phyloP scores from a whole-genome alignment of 192 early-diverging fungal genomes.

The Helicostylum pulchrum region DNA sequence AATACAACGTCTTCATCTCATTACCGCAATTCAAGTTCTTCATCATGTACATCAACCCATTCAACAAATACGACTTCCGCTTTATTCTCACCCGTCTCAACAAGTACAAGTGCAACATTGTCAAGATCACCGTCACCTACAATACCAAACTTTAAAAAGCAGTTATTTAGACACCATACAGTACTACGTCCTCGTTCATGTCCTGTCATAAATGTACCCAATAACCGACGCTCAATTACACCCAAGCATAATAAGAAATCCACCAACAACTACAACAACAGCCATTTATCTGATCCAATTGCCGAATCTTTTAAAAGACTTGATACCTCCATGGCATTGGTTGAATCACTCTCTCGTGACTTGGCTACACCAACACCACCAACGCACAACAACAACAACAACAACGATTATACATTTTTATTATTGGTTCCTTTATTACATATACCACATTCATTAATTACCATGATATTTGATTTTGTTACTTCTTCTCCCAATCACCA shows the following conservation, averaged over 20 bases:
- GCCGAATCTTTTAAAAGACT: constrained; percentile 29
- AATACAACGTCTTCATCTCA: neutral
- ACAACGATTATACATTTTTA: constrained; percentile 3
- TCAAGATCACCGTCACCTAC: constrained; percentile 15
- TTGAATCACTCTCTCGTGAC: constrained; percentile 33
- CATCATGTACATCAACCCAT: neutral
- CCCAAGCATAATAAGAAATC: neutral
- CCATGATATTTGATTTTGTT: constrained; percentile 15
- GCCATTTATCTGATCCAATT: constrained; percentile 5
- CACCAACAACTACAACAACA: neutral
- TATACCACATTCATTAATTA: constrained; percentile 18
- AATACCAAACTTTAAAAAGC: neutral
- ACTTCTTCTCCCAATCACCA: neutral
- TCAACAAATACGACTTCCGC: constrained; percentile 1
- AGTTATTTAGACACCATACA: constrained; percentile 2
- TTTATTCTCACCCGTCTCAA: constrained; percentile 1
- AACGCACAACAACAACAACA: constrained; percentile 1
- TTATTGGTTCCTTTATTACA: constrained; percentile 19
- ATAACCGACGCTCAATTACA: neutral
- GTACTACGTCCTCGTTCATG: neutral
- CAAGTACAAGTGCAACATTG: neutral
- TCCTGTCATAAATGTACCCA: neutral
- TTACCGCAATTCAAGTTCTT: neutral
- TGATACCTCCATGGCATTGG: constrained; percentile 28
- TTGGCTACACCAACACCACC: constrained; percentile 9